These are phyloP conservation scores for Cutaneotrichosporon mucoides DNA, from an alignment of 1,284 basidiomycete species.

Conservation along the genomic window DNA sequence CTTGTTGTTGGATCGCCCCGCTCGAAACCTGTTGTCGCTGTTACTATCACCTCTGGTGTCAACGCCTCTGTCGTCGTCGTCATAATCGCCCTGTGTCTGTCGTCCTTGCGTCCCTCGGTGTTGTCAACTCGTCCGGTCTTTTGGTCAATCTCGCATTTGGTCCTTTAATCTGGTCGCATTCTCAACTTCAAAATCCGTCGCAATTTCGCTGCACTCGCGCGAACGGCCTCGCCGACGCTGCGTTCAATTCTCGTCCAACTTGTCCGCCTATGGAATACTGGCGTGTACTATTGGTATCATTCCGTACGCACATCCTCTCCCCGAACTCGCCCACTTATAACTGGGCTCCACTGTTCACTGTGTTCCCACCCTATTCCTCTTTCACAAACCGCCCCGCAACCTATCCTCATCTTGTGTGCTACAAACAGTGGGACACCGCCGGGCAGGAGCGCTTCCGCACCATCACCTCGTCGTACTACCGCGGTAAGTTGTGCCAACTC, in stretches of 20 bases:
- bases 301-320: slow-evolving; percentile 21
- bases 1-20: not conserved
- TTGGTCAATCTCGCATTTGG: not conserved
- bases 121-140: slow-evolving; percentile 1
- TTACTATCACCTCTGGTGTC: slow-evolving; percentile 1
- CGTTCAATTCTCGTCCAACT: not conserved
- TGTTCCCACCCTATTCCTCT: slow-evolving; percentile 15
- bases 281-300: slow-evolving; percentile 25
- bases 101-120: not conserved
- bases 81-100: slow-evolving; percentile 1
- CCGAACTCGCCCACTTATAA: slow-evolving; percentile 5
- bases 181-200: slow-evolving; percentile 2
- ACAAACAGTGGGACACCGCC: slow-evolving; percentile 86
- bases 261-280: no score
- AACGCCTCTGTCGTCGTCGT: slow-evolving; percentile 1
- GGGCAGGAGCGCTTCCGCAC: slow-evolving; percentile 98
- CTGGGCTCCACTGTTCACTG: slow-evolving; percentile 8
- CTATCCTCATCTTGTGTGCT: slow-evolving; percentile 22
- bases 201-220: slow-evolving; percentile 3
- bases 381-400: slow-evolving; percentile 15
- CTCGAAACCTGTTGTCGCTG: not conserved
- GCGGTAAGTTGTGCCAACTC: slow-evolving; percentile 37
- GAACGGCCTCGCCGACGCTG: slow-evolving; percentile 9
- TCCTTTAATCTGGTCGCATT: not conserved
- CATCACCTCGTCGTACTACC: slow-evolving; percentile 95